phyloP scores from a whole-genome alignment of 2,329 filamentous ascomycete genomes.

The Zymoseptoria pseudotritici region DNA sequence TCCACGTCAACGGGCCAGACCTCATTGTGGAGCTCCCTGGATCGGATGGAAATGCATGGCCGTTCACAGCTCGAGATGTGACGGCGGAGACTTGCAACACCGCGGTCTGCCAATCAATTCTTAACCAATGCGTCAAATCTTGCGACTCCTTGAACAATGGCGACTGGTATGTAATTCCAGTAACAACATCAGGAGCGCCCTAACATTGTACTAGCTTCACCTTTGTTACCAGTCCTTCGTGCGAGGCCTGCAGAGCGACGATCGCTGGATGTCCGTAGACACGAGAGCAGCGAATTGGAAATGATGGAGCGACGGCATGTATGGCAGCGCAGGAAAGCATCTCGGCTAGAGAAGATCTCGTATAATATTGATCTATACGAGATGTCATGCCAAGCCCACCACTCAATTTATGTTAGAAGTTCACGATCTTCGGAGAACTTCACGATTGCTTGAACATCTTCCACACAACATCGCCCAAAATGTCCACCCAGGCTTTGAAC shows the following conservation, averaged over 20 bases:
- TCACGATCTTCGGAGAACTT: neutral
- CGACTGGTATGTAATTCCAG: neutral
- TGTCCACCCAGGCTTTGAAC: slow-evolving; percentile 70
- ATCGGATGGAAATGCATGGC: neutral
- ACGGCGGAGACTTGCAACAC: neutral
- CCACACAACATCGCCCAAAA: slow-evolving; percentile 36
- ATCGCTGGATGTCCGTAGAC: neutral
- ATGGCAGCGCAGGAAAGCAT: neutral
- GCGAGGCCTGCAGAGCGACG: neutral
- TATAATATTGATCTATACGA: neutral
- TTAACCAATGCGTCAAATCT: neutral
- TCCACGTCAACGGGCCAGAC: neutral
- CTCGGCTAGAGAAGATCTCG: neutral
- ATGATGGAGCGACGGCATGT: neutral
- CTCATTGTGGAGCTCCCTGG: neutral
- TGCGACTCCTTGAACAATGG: neutral
- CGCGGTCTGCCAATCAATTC: neutral
- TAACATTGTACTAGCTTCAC: neutral
- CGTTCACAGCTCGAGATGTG: neutral
- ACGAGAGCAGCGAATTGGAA: neutral
- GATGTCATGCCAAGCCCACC: neutral
- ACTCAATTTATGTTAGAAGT: neutral
- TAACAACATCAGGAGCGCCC: neutral
- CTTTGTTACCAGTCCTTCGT: neutral
- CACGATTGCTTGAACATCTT: neutral